Conservation (phyloP, 2,329 filamentous ascomycete genomes). For the Arthroderma sp. region DNA sequence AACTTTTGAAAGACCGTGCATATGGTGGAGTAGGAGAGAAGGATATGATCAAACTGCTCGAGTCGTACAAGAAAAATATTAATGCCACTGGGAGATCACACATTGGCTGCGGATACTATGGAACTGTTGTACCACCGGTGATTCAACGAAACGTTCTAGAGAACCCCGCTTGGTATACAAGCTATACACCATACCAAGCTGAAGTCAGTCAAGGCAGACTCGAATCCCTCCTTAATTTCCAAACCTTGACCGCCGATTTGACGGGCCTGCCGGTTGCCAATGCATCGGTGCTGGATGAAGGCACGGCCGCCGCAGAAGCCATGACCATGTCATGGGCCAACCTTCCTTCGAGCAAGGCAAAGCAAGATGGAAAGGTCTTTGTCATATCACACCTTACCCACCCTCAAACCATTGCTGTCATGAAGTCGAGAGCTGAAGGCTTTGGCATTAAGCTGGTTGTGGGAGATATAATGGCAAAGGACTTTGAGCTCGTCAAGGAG, state of each 20-base stretch:
- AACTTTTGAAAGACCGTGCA: conserved; percentile 26
- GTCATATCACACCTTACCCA: conserved; percentile 73
- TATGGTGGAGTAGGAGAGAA: conserved; percentile 35
- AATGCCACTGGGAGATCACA: conserved; percentile 50
- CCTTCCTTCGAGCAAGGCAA: conserved; percentile 57
- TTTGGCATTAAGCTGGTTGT: conserved; percentile 72
- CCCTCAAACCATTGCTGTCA: conserved; percentile 71
- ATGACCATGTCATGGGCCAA: conserved; percentile 84
- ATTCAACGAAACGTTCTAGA: conserved; percentile 89
- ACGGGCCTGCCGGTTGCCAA: conserved; percentile 81
- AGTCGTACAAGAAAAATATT: conserved; percentile 41
- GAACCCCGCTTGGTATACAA: conserved; percentile 93
- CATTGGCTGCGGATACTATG: conserved; percentile 80
- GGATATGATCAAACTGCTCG: conserved; percentile 29
- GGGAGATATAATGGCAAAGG: conserved; percentile 55
- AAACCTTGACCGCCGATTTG: conserved; percentile 80
- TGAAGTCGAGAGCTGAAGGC: conserved; percentile 75
- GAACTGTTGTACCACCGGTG: conserved; percentile 72
- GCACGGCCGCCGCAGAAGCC: conserved; percentile 83
- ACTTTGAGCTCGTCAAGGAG: conserved; percentile 53
- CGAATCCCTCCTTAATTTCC: conserved; percentile 88
- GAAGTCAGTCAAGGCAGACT: conserved; percentile 93
- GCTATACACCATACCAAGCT: conserved; percentile 92
- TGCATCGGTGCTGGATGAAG: conserved; percentile 80
- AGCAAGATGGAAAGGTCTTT: conserved; percentile 63